Base-by-base conservation (phyloP, 441 rosid species). In the Hypseocharis bilobata region DNA sequence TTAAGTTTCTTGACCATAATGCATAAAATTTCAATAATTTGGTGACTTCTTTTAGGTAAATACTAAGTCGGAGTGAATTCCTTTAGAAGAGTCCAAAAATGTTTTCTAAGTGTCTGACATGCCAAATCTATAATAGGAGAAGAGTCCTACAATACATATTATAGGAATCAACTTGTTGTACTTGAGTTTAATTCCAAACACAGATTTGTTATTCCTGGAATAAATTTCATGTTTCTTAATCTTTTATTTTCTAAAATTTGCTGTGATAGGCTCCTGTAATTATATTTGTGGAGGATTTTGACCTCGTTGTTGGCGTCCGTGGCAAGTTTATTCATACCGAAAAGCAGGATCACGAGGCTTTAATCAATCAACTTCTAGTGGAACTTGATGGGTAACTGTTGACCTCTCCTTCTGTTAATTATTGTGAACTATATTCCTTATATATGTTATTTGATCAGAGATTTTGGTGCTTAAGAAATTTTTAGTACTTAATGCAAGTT, bases 231-330 rank as follows among this genome's bases (percentile, higher is more conserved):
- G 19, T 44, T 44, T 44, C 51, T 13, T 44, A n/a, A 44, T 44
- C 19, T 13, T 44, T 44, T 13, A 13, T 3, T 44, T 44, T 44
- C n/a, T 44, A 32, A 32, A 6, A 30, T 65, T 78, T 58, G 30
- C 69, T 72, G 44, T 66, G 76, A 45, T 77, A 92, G 98, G 98
- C 96, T 74, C 98, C 98, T 63, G 98, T 92, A 69, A 92, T 92
- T 52, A 84, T 92, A 72, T 89, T 89, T 71, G 96, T 92, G 74
- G 98, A 92, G 85, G 96, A 92, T 80, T 92, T 92, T 79, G 98
- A 92, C 73, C 96, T 88, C 70, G 89, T 92, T 70, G 96, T 96
- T 68, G 98, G 98, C 74, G 98, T 92, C n/a, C 98, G 98, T 67
- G 98, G 98, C 74, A 86, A 88, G 76, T 84, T 81, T 64, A 80